Base-by-base conservation (phyloP, 768 basidiomycete species). In the Punctularia strigosozonata region DNA sequence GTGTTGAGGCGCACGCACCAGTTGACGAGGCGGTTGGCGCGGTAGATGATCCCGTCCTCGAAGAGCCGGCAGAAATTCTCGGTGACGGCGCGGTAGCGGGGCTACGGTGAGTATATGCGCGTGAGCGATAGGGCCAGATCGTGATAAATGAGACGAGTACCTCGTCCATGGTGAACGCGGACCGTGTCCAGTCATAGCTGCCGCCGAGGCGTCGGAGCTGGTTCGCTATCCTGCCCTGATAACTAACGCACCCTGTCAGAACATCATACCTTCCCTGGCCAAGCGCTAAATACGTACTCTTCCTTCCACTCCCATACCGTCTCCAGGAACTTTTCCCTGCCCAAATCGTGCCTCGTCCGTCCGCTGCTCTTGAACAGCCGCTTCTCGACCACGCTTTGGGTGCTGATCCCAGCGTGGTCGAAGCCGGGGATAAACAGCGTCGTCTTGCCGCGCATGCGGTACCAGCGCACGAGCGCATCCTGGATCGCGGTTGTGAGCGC, bases 1-100 rank as follows among this genome's bases (percentile, higher is more conserved):
- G 95, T 99, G 56, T 97, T 95, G 43, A 99, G 65, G 56, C 77
- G 73, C 34, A 90, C 86, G 64, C 95, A 99, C 94, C 95, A 98
- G 53, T 98, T 95, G 43, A 98, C 94, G 31, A 99, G 73, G 18
- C 94, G 80, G 52, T 97, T 98, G 2, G 91, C 92, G 20, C 95
- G 85, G 60, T 97, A 98, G 33, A 99, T 56, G 46, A 87, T 73
- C 2, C 92, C 91, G 24, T 88, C 85, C 55, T 98, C 92, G 49
- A 91, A 83, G 23, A 99, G 62, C 24, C 71, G 69, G 57, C 88
- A 92, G 61, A 99, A 99, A 3, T 77, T 86, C 57, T 97, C 91
- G 20, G 78, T 68, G 25, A 98, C 94, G 24, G 90, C 92, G 62
- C 75, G 83, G 33, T 83, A 87, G 24, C 88, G 73, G 48, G 63